These are phyloP conservation scores for Neoscytalidium dimidiatum DNA, from an alignment of 2,329 filamentous ascomycete species.

Conservation along the genomic window DNA sequence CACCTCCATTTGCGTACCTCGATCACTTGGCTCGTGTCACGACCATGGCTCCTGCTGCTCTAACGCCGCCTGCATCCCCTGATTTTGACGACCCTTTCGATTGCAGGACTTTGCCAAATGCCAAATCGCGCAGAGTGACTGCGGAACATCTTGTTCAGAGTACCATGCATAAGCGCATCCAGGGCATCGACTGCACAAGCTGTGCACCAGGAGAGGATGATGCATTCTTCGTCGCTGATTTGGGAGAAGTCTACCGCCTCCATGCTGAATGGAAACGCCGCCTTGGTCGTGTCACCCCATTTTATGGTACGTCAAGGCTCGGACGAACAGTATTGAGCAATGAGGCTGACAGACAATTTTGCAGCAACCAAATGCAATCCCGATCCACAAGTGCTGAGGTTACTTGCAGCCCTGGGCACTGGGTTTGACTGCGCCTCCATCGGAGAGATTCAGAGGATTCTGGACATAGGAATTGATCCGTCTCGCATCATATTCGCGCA, in stretches of 20 bases:
- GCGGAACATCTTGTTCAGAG: constrained; percentile 78
- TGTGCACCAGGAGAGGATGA: constrained; percentile 90
- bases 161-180: constrained; percentile 76
- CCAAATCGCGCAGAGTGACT: constrained; percentile 26
- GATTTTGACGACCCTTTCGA: neutral
- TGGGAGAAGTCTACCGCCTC: constrained; percentile 94
- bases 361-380: constrained; percentile 94
- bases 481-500: constrained; percentile 93
- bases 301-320: constrained; percentile 65
- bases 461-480: constrained; percentile 75
- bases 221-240: constrained; percentile 91
- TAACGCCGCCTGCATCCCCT: neutral
- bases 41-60: neutral
- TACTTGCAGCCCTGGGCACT: constrained; percentile 80
- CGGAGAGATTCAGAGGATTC: constrained; percentile 84
- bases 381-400: constrained; percentile 77
- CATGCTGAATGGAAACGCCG: constrained; percentile 93
- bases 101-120: neutral
- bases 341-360: neutral
- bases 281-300: constrained; percentile 82
- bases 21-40: neutral
- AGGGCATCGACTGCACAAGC: constrained; percentile 74
- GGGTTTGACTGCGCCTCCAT: constrained; percentile 97
- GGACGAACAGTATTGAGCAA: neutral
- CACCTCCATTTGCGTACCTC: neutral